phyloP scores from a whole-genome alignment of 345 rosid genomes.

The Lenwebbia sp. region DNA sequence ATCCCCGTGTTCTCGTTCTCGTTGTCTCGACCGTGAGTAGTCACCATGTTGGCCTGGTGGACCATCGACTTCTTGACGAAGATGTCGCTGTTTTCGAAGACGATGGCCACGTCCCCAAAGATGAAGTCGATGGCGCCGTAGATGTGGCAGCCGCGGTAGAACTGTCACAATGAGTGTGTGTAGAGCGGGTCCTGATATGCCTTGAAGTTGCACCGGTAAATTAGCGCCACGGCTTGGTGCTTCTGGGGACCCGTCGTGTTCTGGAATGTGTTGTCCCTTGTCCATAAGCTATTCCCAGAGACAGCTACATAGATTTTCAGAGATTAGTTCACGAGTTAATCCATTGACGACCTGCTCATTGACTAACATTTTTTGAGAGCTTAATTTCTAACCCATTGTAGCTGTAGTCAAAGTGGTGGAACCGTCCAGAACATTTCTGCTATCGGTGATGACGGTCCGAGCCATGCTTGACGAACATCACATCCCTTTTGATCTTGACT shows the following conservation, averaged over 20 bases:
- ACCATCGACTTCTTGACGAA: constrained; percentile 44
- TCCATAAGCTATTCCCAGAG: no score
- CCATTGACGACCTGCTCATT: no score
- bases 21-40: constrained; percentile 53
- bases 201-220: constrained; percentile 55
- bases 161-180: constrained; percentile 41
- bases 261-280: no score
- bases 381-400: no score
- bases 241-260: not conserved
- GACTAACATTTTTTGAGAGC: no score
- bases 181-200: constrained; percentile 66
- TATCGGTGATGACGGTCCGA: no score
- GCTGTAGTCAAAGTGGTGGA: no score
- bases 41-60: constrained; percentile 39
- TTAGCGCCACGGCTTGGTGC: constrained; percentile 51
- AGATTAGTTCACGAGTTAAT: no score
- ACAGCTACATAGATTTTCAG: no score
- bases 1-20: constrained; percentile 34
- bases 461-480: no score
- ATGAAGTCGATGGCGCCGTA: constrained; percentile 69
- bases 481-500: no score
- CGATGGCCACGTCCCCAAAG: constrained; percentile 45
- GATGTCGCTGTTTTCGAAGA: constrained; percentile 67
- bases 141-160: constrained; percentile 62
- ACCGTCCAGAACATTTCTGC: no score